Evolutionary conservation across 441 rosid species (phyloP), one percentile per base, ranked within the genome.

Genomic region (Populus hybrid): DNA sequence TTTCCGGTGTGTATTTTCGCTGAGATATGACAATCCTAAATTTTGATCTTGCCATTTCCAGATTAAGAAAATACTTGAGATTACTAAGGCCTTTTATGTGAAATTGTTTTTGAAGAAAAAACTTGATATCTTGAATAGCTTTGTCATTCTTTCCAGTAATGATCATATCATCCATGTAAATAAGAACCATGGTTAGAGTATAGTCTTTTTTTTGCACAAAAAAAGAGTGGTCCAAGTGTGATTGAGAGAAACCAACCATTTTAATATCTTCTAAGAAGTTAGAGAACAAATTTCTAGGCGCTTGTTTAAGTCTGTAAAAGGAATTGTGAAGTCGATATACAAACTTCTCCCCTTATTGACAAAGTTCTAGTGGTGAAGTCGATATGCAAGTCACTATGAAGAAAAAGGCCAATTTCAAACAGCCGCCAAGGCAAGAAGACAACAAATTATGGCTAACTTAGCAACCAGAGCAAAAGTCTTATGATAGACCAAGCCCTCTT

Each of bases 241-340:
- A 14, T 46, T 46, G 0, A 46, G 7, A 4, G 6, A 46, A 46
- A 1, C 57, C 57, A 46, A 12, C 57, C 1, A 0, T 46, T 4
- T 46, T 46, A 12, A 46, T 46, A 1, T 6, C 6, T 4, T 46
- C 0, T 4, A 1, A 46, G 20, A 46, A 46, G 0, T 46, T 46
- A 12, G 20, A 4, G 1, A 46, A 46, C 2, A 0, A 46, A 2
- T 46, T 14, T 46, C 2, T 46, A 0, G 20, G 0, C 0, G 7
- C 20, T 46, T 46, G 7, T 4, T 4, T 46, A 0, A 46, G 57
- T 4, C 2, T 2, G 4, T 46, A 46, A 1, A 46, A 0, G 6
- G 2, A 4, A 6, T 46, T 46, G 0, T 46, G 6, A 14, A 42
- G 54, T 11, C 16, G 5, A 42, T 0, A 46, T 46, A 46, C 57